Base-by-base conservation (phyloP, 1,284 basidiomycete species). In the Malassezia sympodialis region DNA sequence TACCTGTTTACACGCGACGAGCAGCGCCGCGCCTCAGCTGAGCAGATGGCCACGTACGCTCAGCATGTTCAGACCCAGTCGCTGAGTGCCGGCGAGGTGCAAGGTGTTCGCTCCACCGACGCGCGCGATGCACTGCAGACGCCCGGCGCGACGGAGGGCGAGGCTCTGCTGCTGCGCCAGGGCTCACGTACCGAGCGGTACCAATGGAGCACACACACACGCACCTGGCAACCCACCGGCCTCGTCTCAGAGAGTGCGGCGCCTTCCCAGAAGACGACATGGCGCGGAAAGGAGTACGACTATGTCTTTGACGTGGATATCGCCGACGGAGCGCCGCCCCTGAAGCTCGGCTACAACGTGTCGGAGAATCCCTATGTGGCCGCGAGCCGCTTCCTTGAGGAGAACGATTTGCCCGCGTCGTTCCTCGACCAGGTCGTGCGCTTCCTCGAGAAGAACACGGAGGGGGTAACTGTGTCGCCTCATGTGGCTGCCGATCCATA, bases 271-370 rank as follows among this genome's bases (percentile, higher is more conserved):
- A 96, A 89, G 76, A 88, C 93, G 75, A 80, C 93, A 5, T 86
- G 87, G 73, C 65, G 77, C 34, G 94, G 94, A 27, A 85, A 85
- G 72, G 93, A 96, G 76, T 99, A 91, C 71, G 94, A 99, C 77
- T 93, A 96, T 68, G 93, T 99, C 8, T 98, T 98, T 68, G 91
- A 96, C 68, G 91, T 99, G 17, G 93, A 96, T 69, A 86, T 96
- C 26, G 81, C 88, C 61, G 93, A 96, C 62, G 93, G 90, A 7
- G 83, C 83, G 21, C 91, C 93, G 6, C 85, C 90, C 6, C 79
- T 98, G 61, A 96, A 96, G 72, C 80, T 99, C 28, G 91, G 93
- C 0, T 98, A 88, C 76, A 96, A 96, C 43, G 56, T 67, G 23
- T 62, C 49, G 42, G 93, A 99, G 63, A 96, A 96, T 74, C 86